A percentile compares a stretch with the other conserved stretches of the same genome.
Evolutionary conservation across 2,329 filamentous ascomycete species (phyloP).

Genomic region (Apiospora malaysiana): DNA sequence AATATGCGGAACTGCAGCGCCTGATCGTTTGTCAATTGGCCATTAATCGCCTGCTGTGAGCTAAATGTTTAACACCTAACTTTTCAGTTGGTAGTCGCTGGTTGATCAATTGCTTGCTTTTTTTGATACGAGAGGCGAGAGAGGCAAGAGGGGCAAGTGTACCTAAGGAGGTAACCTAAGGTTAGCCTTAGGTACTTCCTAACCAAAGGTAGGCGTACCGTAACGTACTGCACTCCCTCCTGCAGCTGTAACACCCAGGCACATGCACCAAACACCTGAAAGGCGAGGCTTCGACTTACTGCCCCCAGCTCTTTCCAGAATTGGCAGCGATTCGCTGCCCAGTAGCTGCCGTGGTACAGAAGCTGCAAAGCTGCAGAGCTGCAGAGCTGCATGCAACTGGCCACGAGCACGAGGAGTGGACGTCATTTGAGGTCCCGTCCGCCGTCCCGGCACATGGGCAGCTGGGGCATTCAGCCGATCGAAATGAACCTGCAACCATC

Average conservation of each 20-base stretch:
- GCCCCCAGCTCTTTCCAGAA: neutral
- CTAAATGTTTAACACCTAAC: too few relatives aligned
- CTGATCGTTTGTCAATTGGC: neutral
- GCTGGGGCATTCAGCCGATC: neutral
- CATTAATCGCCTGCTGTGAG: neutral
- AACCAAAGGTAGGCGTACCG: too few relatives aligned
- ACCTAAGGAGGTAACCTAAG: too few relatives aligned
- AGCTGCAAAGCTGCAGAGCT: neutral
- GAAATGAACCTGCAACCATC: neutral
- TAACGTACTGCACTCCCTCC: too few relatives aligned
- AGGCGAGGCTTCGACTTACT: neutral
- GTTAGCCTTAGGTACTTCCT: too few relatives aligned
- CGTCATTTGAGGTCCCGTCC: neutral
- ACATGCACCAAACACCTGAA: constrained; percentile 2
- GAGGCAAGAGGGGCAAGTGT: neutral
- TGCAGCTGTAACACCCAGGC: neutral
- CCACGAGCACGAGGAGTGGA: neutral
- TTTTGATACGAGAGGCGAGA: neutral
- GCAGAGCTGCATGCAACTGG: constrained; percentile 1
- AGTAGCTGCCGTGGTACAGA: neutral
- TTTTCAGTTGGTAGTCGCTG: neutral
- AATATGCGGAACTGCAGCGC: neutral
- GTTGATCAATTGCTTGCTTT: neutral
- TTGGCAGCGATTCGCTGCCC: neutral
- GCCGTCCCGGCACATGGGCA: neutral